These are phyloP conservation scores for Globisporangium nunn DNA, from an alignment of 352 stramenopile genomes.

Conservation along the genomic window DNA sequence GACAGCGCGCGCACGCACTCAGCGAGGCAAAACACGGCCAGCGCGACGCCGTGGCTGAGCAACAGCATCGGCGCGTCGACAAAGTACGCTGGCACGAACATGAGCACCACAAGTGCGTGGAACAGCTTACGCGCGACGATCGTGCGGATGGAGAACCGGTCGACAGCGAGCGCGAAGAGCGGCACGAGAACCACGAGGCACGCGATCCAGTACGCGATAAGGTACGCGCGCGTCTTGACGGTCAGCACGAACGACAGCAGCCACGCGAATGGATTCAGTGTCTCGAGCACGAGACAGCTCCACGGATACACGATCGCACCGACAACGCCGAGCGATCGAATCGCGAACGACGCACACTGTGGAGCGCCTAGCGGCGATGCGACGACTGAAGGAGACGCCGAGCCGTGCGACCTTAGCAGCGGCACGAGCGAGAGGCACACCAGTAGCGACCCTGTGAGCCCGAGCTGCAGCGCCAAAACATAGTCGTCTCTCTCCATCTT, in stretches of 20 bases:
- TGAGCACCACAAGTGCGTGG: slow-evolving; percentile 67
- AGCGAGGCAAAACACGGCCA: slow-evolving; percentile 59
- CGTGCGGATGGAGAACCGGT: slow-evolving; percentile 33
- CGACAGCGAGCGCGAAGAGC: slow-evolving; percentile 33
- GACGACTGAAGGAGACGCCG: slow-evolving; percentile 32
- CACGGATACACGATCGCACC: slow-evolving; percentile 44
- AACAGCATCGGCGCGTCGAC: slow-evolving; percentile 47
- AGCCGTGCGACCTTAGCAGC: slow-evolving; percentile 33
- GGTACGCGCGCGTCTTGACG: slow-evolving; percentile 16
- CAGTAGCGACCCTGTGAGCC: slow-evolving; percentile 39
- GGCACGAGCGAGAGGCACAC: slow-evolving; percentile 40
- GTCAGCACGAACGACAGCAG: slow-evolving; percentile 42
- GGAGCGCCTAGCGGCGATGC: slow-evolving; percentile 21
- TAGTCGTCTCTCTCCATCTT: slow-evolving; percentile 28
- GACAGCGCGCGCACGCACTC: slow-evolving; percentile 62
- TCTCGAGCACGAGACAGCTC: slow-evolving; percentile 59
- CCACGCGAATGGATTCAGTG: slow-evolving; percentile 52
- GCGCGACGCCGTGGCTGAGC: slow-evolving; percentile 73
- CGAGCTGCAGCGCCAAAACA: slow-evolving; percentile 52
- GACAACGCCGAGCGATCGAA: slow-evolving; percentile 23
- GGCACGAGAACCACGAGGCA: slow-evolving; percentile 52
- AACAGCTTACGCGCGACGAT: slow-evolving; percentile 81
- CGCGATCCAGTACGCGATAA: slow-evolving; percentile 53
- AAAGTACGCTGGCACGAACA: slow-evolving; percentile 68
- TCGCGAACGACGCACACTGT: slow-evolving; percentile 24